These are phyloP conservation scores for Colletotrichum sp. DNA, from an alignment of 2,329 filamentous ascomycete genomes.

Conservation along the genomic window DNA sequence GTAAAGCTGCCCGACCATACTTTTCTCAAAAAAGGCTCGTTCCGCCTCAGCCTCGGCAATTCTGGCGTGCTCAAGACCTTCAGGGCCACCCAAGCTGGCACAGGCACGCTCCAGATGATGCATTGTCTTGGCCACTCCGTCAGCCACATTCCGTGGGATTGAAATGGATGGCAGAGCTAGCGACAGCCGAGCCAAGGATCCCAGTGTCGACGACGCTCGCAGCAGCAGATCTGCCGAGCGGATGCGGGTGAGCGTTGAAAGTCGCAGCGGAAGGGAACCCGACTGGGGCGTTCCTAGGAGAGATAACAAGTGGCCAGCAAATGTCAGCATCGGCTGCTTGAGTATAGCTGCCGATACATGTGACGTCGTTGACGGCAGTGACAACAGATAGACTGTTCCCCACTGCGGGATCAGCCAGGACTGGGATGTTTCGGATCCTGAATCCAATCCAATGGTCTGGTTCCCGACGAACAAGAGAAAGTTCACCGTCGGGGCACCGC, in stretches of 20 bases:
- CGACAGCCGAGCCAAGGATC: conserved; percentile 87
- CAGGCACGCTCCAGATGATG: conserved; percentile 80
- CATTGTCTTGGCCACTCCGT: conserved; percentile 83
- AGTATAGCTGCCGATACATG: conserved; percentile 71
- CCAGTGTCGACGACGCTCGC: conserved; percentile 90
- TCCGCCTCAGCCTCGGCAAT: conserved; percentile 90
- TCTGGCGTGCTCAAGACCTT: conserved; percentile 80
- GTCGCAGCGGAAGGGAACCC: conserved; percentile 82
- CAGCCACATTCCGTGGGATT: conserved; percentile 85
- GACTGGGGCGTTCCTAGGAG: conserved; percentile 84
- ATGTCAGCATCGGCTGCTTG: conserved; percentile 83
- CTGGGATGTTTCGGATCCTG: conserved; percentile 55
- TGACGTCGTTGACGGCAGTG: conserved; percentile 43
- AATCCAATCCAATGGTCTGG: conserved; percentile 66
- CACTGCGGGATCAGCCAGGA: conserved; percentile 96
- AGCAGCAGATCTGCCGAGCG: conserved; percentile 84
- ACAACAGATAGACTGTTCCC: conserved; percentile 74
- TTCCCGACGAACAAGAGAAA: conserved; percentile 92
- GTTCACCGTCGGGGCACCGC: conserved; percentile 90
- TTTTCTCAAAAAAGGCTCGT: conserved; percentile 96
- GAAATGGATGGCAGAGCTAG: conserved; percentile 87
- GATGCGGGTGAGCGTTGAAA: conserved; percentile 85
- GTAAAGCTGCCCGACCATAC: conserved; percentile 98
- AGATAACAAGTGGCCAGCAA: conserved; percentile 87
- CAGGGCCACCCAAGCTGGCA: conserved; percentile 65